These are phyloP conservation scores for Colletotrichum sansevieriae DNA, from an alignment of 2,329 filamentous ascomycete species.

Conservation along the genomic window DNA sequence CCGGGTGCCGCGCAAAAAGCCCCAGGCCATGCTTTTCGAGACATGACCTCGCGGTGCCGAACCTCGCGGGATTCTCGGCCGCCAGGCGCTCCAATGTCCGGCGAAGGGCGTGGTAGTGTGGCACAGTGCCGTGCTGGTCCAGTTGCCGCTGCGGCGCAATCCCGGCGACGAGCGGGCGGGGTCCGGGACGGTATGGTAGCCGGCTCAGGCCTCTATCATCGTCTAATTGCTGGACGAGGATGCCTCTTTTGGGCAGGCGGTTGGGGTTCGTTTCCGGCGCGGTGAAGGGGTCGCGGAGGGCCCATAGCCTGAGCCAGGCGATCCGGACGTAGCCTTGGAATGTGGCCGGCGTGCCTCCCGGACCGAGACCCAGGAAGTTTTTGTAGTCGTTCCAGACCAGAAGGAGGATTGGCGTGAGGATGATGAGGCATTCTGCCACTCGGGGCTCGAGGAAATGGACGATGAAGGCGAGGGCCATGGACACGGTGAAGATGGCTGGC, in stretches of 20 bases:
- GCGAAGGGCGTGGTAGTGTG: conserved; percentile 69
- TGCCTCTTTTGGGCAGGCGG: conserved; percentile 67
- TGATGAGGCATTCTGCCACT: conserved; percentile 63
- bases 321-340: conserved; percentile 80
- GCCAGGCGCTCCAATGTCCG: conserved; percentile 66
- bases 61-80: conserved; percentile 56
- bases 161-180: conserved; percentile 76
- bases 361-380: conserved; percentile 82
- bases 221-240: conserved; percentile 58
- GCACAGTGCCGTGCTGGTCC: conserved; percentile 70
- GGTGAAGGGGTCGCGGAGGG: conserved; percentile 76
- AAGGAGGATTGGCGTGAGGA: conserved; percentile 61
- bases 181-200: conserved; percentile 73
- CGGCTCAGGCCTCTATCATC: conserved; percentile 44
- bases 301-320: conserved; percentile 78
- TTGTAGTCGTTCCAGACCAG: conserved; percentile 78
- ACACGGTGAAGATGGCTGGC: conserved; percentile 59
- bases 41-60: conserved; percentile 77
- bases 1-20: conserved; percentile 75
- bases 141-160: conserved; percentile 87
- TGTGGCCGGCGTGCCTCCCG: conserved; percentile 83
- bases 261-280: conserved; percentile 66
- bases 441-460: conserved; percentile 65
- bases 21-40: conserved; percentile 87
- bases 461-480: conserved; percentile 61